Base-by-base conservation (phyloP, 495 filamentous ascomycete genomes). In the Hypoxylon trugodes region DNA sequence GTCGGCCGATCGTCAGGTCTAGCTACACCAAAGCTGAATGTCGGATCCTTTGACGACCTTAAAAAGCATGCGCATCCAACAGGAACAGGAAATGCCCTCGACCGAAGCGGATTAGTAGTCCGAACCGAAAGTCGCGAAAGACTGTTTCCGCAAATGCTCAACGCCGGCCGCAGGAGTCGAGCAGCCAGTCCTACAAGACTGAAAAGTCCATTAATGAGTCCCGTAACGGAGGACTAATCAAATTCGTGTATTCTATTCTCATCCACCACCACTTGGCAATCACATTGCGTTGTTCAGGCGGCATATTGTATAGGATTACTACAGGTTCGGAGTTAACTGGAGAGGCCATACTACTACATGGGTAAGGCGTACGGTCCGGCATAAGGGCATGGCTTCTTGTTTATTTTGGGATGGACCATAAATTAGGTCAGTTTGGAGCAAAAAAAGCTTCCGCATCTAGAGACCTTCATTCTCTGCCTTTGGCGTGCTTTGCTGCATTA, bases 41-140 rank as follows among this genome's bases (percentile, higher is more conserved):
- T 87, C 7, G 81, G 79, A 0, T 62, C 82, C 21, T 87, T 87
- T 56, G 86, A 88, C 28, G 81, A 82, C 0, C 81, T 77, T 6
- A 81, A 79, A 61, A 77, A 70, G 65, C 66, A 65, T 4, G 47
- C 69, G 25, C 59, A 74, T 8, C 78, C 80, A n/a, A n/a, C n/a
- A n/a, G n/a, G n/a, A n/a, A n/a, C n/a, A 6, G 75, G 79, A 10
- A 85, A 81, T 63, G 80, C 85, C 0, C 87, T 94, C 66, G 88
- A 91, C 59, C 80, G 90, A 47, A 87, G 83, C 37, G 91, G 92
- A 26, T 72, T 96, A 58, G 89, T 90, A 26, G 84, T 90, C 2
- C 79, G 92, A 62, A 91, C 89, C 1, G 93, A 95, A 69, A 95
- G 91, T 70, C 80, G 90, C 47, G 93, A 96, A 69, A 83, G 90